Base-by-base conservation (phyloP, 2,329 filamentous ascomycete species). In the Clarireedia homoeocarpa region DNA sequence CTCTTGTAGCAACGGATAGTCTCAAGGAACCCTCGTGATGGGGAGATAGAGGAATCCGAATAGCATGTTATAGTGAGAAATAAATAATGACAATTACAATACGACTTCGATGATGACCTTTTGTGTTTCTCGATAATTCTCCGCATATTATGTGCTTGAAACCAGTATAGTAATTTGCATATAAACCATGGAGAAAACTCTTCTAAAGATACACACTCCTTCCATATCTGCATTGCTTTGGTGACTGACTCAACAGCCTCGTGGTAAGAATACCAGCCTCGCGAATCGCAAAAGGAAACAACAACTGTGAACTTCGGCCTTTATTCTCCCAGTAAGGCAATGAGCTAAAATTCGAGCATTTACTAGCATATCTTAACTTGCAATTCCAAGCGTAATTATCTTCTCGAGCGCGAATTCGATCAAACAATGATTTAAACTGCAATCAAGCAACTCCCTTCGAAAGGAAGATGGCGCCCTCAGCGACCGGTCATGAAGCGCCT, bases 21-120 rank as follows among this genome's bases (percentile, higher is more conserved):
- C 73, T 95, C 44, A 88, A 91, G 69, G 88, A 92, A 24, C 88
- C 89, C 3, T 80, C 83, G 57, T 89, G 69, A 66, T 56, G 38
- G 14, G 5, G 7, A 15, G 14, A 20, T 20, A 15, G 14, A 51
- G 20, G 39, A 39, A 54, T n/a, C 30, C 7, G 42, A 44, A 12
- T 34, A 34, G 9, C 10, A 34, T 34, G 10, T 12, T 12, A 9
- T 12, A 9, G 10, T 12, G 30, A 34, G 30, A 42, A 42, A 42
- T 17, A n/a, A 42, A 42, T 42, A 42, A 42, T n/a, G 17, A 20
- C 39, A 42, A 34, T 34, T 34, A 34, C 9, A 34, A 34, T 12
- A 14, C 10, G 2, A 20, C 20, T 20, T 20, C 20, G 20, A 20
- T 20, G 20, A 20, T 20, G 20, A 20, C 10, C 30, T 34, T 34